Conservation (phyloP, 148 eudicot species). For the Euryodendron excelsum region DNA sequence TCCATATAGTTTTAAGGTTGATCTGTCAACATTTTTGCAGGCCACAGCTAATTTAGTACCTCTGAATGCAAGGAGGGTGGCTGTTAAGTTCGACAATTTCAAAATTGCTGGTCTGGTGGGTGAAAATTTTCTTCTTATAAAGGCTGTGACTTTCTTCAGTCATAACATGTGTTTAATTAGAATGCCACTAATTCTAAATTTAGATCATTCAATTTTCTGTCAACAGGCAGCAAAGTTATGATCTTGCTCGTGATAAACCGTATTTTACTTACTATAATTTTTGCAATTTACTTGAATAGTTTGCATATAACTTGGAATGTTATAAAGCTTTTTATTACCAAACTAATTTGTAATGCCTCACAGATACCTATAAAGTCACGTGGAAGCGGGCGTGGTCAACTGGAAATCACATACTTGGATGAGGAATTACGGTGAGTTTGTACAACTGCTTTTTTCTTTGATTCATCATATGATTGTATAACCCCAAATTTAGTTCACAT, state of each 20-base stretch:
- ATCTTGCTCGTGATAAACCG: background rate
- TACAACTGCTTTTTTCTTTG: background rate
- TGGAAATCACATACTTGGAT: conserved; percentile 48
- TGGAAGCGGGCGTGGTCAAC: conserved; percentile 45
- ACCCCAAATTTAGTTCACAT: no score
- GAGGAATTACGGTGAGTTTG: conserved; percentile 36
- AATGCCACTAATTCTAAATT: background rate
- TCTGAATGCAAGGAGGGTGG: conserved; percentile 34
- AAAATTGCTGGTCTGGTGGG: conserved; percentile 38
- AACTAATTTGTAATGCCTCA: background rate
- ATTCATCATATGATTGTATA: background rate
- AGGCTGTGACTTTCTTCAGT: background rate
- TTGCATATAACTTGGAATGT: background rate
- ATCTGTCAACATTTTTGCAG: conserved; percentile 19
- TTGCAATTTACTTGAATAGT: background rate
- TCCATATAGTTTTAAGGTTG: background rate
- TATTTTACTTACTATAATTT: background rate
- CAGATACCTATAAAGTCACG: conserved; percentile 46
- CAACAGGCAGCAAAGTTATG: background rate
- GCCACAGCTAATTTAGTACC: conserved; percentile 49
- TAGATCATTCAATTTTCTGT: background rate
- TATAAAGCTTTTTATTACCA: background rate
- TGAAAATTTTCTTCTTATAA: conserved; percentile 1
- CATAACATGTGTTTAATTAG: background rate
- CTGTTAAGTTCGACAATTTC: conserved; percentile 42